Percentiles rank a stretch among this genome's conserved stretches.
Evolutionary conservation across 331 rosid species (phyloP).

Genomic region (Quercus lobata): DNA sequence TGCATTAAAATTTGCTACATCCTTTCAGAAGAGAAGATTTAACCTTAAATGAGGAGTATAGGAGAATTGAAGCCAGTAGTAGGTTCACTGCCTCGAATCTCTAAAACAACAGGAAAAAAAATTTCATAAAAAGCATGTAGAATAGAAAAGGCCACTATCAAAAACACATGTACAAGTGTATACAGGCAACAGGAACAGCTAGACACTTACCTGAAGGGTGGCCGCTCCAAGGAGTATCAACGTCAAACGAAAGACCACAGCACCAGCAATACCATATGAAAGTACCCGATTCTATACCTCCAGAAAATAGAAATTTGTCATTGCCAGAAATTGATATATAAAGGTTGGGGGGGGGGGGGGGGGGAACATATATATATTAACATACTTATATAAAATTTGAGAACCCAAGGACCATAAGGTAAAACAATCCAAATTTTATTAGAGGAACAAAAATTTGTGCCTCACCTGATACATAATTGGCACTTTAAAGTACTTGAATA

Average conservation of each 20-base stretch:
- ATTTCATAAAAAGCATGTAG: constrained; percentile 8
- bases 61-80: constrained; percentile 71
- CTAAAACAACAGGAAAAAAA: constrained; percentile 33
- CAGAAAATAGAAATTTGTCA: constrained; percentile 17
- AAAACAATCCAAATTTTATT: constrained; percentile 8
- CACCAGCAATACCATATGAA: constrained; percentile 91
- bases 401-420: constrained; percentile 6
- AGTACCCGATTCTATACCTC: constrained; percentile 76
- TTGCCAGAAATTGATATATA: background rate
- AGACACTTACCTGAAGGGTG: constrained; percentile 67
- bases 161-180: background rate
- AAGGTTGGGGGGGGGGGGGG: too few relatives aligned
- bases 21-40: constrained; percentile 15
- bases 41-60: constrained; percentile 87
- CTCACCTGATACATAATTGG: constrained; percentile 78
- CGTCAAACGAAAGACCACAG: constrained; percentile 69
- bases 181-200: constrained; percentile 7
- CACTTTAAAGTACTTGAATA: constrained; percentile 91
- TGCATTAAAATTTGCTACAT: background rate
- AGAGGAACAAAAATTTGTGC: constrained; percentile 12
- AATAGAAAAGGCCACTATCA: background rate
- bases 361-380: background rate
- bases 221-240: constrained; percentile 79
- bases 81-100: constrained; percentile 89
- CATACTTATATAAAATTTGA: background rate